These are phyloP conservation scores for Trypanosoma avium DNA, from an alignment of 208 protist genomes.

Conservation along the genomic window DNA sequence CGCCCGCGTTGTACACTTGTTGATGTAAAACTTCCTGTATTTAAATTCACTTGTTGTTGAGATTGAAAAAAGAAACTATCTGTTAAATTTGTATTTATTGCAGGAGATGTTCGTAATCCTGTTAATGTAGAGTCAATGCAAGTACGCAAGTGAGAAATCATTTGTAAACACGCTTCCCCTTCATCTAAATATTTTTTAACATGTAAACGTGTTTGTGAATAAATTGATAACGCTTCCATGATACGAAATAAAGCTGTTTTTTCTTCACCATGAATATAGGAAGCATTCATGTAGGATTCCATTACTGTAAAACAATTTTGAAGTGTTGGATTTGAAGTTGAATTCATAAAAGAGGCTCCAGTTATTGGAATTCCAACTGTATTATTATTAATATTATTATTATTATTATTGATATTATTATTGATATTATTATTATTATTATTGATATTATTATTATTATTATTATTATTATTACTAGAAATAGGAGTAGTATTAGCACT, in stretches of 20 bases:
- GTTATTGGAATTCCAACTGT: no score
- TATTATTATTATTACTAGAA: no score
- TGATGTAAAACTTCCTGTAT: not conserved
- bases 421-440: no score
- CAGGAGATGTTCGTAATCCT: not conserved
- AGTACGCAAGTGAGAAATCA: not conserved
- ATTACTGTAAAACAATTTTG: no score
- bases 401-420: no score
- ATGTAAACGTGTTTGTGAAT: slow-evolving; percentile 4
- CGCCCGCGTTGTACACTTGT: slow-evolving; percentile 4
- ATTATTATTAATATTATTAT: no score
- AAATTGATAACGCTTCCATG: not conserved
- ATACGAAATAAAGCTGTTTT: slow-evolving; percentile 1
- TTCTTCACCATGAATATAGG: slow-evolving; percentile 6
- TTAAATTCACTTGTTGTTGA: not conserved
- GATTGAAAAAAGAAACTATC: slow-evolving; percentile 8
- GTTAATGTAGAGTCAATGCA: not conserved
- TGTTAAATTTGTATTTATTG: not conserved
- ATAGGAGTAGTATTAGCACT: no score
- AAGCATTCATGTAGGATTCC: slow-evolving; percentile 6
- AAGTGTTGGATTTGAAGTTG: no score
- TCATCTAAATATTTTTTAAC: not conserved
- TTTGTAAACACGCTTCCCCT: slow-evolving; percentile 3
- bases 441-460: no score
- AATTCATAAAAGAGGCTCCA: not conserved